Conservation (phyloP, 2,329 filamentous ascomycete genomes). For the Trichoderma afroharzianum region DNA sequence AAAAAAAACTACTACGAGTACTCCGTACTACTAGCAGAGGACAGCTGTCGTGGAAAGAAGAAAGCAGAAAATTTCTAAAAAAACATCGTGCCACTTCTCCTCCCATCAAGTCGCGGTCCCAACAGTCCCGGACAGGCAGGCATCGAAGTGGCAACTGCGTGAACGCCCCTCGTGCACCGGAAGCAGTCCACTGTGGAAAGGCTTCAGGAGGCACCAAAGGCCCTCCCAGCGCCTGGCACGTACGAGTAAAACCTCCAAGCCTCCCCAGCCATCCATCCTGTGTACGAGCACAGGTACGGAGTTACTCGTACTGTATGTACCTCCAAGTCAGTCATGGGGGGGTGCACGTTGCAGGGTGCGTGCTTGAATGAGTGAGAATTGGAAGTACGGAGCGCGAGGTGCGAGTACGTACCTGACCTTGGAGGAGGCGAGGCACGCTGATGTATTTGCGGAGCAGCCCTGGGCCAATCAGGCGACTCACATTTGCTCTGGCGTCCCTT, state of each 20-base stretch:
- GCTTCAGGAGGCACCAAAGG: constrained; percentile 1
- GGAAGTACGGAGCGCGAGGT: no score
- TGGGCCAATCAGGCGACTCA: background rate
- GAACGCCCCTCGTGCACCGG: constrained; percentile 13
- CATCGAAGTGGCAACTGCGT: constrained; percentile 14
- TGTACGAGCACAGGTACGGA: background rate
- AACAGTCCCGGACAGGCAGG: constrained; percentile 13
- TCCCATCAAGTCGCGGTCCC: background rate
- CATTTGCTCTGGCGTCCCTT: background rate
- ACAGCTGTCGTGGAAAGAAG: background rate
- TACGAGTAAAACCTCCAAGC: background rate
- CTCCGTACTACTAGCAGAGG: no score
- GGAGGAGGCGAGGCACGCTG: constrained; percentile 15
- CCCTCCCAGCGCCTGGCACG: background rate
- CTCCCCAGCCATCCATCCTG: constrained; percentile 9
- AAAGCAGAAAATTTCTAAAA: constrained; percentile 1
- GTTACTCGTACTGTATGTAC: background rate
- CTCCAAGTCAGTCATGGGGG: background rate
- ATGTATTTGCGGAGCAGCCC: constrained; percentile 8
- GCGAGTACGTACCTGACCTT: background rate
- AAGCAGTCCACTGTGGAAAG: constrained; percentile 4
- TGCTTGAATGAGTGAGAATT: background rate
- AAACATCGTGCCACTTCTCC: constrained; percentile 7
- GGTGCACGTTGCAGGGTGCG: background rate
- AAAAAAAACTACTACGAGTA: background rate